Evolutionary conservation across 257 asterid genomes (phyloP).

Genomic region (Ballota nigra): DNA sequence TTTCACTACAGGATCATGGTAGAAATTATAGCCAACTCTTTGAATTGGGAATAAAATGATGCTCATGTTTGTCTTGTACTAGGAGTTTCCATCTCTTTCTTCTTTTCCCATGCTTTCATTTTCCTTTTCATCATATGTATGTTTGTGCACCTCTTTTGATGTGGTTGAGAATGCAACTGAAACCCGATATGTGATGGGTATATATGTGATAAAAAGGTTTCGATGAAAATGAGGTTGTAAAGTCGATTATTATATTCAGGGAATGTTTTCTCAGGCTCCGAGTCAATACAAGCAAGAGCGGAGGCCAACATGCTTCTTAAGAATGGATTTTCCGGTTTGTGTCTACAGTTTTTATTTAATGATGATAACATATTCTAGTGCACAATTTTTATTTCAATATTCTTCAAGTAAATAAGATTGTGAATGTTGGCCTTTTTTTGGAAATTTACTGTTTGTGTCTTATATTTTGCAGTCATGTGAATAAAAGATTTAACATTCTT

Average conservation of each 20-base stretch:
- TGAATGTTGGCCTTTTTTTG: not conserved
- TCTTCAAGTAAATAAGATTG: not conserved
- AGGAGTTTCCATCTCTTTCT: no score
- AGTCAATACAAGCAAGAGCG: constrained; percentile 97
- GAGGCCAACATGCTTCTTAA: constrained; percentile 98
- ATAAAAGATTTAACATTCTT: constrained; percentile 5
- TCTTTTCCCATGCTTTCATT: no score
- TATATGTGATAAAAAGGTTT: constrained; percentile 2
- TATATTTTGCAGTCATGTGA: no score
- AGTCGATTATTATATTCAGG: constrained; percentile 50
- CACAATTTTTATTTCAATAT: not conserved
- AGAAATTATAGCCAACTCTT: constrained; percentile 6
- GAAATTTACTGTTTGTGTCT: not conserved
- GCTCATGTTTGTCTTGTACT: not conserved
- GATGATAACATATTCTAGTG: constrained; percentile 12
- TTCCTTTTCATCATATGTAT: not conserved
- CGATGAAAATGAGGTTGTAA: not conserved
- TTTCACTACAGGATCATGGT: not conserved
- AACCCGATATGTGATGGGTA: not conserved
- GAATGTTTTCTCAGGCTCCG: constrained; percentile 91
- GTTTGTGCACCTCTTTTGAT: not conserved
- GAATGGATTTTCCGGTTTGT: constrained; percentile 92
- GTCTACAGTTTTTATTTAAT: constrained; percentile 23
- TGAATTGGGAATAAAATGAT: not conserved
- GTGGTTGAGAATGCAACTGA: not conserved